Conservation (phyloP, 257 asterid genomes). For the Nicotiana benthamiana region DNA sequence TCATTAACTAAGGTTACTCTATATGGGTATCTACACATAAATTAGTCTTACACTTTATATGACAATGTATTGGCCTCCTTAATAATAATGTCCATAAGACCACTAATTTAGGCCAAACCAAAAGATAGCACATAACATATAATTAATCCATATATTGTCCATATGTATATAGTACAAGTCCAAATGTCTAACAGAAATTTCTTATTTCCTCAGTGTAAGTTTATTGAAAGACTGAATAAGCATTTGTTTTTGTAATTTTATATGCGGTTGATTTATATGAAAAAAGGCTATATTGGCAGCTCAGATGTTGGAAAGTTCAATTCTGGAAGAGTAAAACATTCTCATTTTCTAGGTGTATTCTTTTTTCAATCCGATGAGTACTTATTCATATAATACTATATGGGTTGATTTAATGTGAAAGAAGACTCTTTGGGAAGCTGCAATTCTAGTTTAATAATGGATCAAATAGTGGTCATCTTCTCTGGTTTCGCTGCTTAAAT, state of each 20-base stretch:
- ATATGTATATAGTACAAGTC: no score
- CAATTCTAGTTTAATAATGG: not conserved
- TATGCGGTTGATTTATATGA: not conserved
- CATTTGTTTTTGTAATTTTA: not conserved
- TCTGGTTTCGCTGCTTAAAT: not conserved
- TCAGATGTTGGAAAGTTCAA: not conserved
- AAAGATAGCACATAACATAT: no score
- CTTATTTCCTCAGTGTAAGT: not conserved
- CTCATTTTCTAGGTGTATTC: not conserved
- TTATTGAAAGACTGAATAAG: not conserved
- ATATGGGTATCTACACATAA: no score
- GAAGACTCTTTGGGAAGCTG: not conserved
- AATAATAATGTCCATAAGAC: no score
- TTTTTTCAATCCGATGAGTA: not conserved
- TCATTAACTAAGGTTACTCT: no score
- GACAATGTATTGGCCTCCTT: no score
- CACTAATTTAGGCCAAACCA: no score
- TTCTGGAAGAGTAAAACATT: not conserved
- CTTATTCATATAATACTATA: not conserved
- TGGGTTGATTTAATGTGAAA: not conserved
- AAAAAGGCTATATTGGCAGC: not conserved
- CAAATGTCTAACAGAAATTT: no score
- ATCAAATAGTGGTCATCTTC: not conserved
- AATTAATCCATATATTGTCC: no score
- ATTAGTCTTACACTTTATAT: no score